Evolutionary conservation across 148 eudicot species (phyloP), one percentile per base, ranked within the genome.

Genomic region (Pharnaceum exiguum): DNA sequence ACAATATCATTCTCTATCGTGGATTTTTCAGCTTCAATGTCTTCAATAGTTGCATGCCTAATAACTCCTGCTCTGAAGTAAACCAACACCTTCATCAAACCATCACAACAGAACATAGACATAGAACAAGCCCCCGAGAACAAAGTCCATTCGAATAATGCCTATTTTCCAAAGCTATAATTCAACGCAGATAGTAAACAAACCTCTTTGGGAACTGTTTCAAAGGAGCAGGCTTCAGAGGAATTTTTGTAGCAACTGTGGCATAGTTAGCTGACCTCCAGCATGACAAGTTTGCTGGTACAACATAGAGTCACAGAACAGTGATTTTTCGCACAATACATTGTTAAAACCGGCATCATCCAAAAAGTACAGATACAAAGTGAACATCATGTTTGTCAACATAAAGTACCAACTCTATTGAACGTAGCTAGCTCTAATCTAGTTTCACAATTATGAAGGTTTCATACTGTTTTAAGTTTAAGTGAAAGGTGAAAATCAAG

Each of bases 21-120:
- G 54, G 89, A 69, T 75, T 93, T 93, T 71, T 88, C 90, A 37
- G 90, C 94, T 72, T 88, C 86, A 32, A 88, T 85, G 71, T 93
- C 96, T 57, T 93, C 98, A 29, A 93, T 67, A 47, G 98, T 93
- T 22, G 98, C 98, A 63, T 79, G 74, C 71, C 62, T 81, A 16
- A 93, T 17, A 48, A 68, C 53, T 59, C 77, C 83, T 56, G 62
- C 71, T 76, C 98, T 93, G 90, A 62, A 71, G 58, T 47, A 65
- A 21, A 56, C n/a, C 68, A 31, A 44, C 55, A 73, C 35, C 40
- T 27, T 44, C 23, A 61, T 56, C 58, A 58, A 37, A 31, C 26
- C 7, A 25, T 46, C 32, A 21, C 15, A 29, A 19, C 15, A 49
- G 9, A 4, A 35, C 42, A 55, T 8, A 28, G 32, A 35, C 42